phyloP scores from a whole-genome alignment of 139 green algal species.

The Asterochloris sp. region DNA sequence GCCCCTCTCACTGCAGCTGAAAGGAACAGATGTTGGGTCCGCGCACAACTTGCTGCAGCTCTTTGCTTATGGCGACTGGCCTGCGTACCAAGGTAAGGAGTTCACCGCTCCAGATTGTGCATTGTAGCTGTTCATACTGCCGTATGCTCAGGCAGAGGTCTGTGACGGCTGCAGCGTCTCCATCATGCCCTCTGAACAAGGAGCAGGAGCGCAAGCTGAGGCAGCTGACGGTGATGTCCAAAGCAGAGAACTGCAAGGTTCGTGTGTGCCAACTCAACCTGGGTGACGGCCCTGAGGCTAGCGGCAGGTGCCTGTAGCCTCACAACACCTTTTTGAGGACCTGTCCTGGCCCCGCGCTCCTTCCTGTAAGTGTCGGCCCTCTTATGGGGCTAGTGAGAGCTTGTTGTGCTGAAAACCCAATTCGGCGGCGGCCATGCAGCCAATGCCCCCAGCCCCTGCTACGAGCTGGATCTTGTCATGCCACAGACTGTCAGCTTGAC shows the following conservation, averaged over 20 bases:
- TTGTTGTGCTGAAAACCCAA: no score
- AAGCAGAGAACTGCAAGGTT: constrained; percentile 61
- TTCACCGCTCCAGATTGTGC: not conserved
- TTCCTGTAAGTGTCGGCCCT: no score
- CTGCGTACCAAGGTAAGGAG: constrained; percentile 65
- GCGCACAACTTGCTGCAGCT: constrained; percentile 60
- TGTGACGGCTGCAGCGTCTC: not conserved
- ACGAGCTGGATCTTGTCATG: no score
- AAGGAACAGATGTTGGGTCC: constrained; percentile 27
- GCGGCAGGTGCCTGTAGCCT: no score
- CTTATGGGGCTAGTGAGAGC: no score
- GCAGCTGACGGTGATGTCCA: constrained; percentile 74
- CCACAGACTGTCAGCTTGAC: not conserved
- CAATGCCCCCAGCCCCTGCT: no score
- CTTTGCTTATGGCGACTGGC: constrained; percentile 82
- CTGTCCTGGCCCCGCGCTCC: no score
- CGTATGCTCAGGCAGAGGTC: not conserved
- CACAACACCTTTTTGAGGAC: no score
- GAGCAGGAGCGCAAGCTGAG: constrained; percentile 79
- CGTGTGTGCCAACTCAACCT: no score
- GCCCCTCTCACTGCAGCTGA: constrained; percentile 36
- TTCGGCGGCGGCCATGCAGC: no score
- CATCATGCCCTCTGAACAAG: constrained; percentile 23
- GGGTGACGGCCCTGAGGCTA: no score
- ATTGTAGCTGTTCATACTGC: no score